Base-by-base conservation (phyloP, 139 green algal genomes). In the Chlamydomonas schloesseri region DNA sequence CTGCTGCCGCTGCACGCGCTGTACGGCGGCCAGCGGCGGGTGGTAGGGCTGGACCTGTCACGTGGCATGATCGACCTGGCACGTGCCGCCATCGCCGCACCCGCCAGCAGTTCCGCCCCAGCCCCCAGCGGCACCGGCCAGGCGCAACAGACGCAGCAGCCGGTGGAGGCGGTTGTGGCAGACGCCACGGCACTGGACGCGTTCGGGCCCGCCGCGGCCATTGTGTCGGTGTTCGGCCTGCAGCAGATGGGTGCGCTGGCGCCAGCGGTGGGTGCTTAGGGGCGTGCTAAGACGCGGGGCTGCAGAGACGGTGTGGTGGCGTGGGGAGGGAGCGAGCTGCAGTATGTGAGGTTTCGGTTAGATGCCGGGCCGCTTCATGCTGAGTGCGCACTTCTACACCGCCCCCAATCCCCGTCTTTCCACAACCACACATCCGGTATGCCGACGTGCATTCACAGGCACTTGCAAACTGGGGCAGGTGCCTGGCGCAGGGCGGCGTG, bases 151-250 rank as follows among this genome's bases (percentile, higher is more conserved):
- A 1, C 14, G 21, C 70, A 23, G 34, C 36, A 13, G 31, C 34
- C 67, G 4, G 33, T 87, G 33, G 69, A 79, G 18, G 81, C 69
- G 26, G 10, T 42, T 2, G 81, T 87, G 34, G 81, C 42, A 2
- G 81, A 87, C 28, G 81, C 81, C 26, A 73, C 53, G 33, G 47
- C 34, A 5, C 47, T 87, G 9, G 81, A 79, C 4, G 69, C 8
- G 10, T 53, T 47, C 55, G 80, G 70, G 3, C 36, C 53, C 5
- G 87, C 87, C 26, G 87, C 87, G 64, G 87, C 65, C 15, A 46
- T 91, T n/a, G 17, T 91, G 37, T 91, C 87, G 31, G 76, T 87
- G 74, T 91, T 91, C 57, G 87, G 87, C 13, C 74, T 91, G 73
- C 87, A 91, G 87, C 87, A 91, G 81, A 78, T 91, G 81, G 87